A percentile compares a stretch with the other conserved stretches of the same genome.
Conservation (phyloP, 257 asterid species). For the Pogostemon cablin region DNA sequence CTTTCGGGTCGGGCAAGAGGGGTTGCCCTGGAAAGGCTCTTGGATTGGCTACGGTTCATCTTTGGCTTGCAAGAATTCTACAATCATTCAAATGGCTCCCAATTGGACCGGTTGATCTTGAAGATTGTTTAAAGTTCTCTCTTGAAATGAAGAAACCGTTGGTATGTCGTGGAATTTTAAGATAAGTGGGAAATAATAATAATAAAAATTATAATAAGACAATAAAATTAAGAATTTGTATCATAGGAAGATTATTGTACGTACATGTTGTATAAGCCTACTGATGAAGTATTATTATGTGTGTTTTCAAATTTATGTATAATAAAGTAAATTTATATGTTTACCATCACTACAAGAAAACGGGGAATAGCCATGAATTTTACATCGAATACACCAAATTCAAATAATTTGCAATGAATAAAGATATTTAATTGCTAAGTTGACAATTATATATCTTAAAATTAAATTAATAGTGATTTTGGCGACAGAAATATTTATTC, state of each 20-base stretch:
- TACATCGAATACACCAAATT: too few relatives aligned
- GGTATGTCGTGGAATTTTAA: slow-evolving; percentile 32
- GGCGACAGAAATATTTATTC: too few relatives aligned
- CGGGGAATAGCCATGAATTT: too few relatives aligned
- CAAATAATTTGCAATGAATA: too few relatives aligned
- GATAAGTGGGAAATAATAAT: not conserved
- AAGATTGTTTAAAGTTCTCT: slow-evolving; percentile 53
- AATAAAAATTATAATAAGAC: not conserved
- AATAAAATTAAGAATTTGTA: not conserved
- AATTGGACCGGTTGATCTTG: slow-evolving; percentile 42
- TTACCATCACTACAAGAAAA: too few relatives aligned
- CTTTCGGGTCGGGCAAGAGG: slow-evolving; percentile 74
- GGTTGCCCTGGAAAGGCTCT: slow-evolving; percentile 67
- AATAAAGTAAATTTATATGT: too few relatives aligned
- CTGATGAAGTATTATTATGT: slow-evolving; percentile 1
- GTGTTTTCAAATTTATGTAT: not conserved
- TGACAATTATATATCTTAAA: too few relatives aligned
- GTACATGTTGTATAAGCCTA: not conserved
- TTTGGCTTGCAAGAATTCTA: slow-evolving; percentile 62
- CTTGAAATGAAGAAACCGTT: slow-evolving; percentile 61
- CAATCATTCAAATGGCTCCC: slow-evolving; percentile 59
- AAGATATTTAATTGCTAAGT: too few relatives aligned
- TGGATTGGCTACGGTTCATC: slow-evolving; percentile 61
- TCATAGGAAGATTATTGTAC: not conserved
- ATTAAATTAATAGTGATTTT: too few relatives aligned